A percentile compares a stretch with the other conserved stretches of the same genome.
Evolutionary conservation across 106 monocot species (phyloP).

Genomic region (Allium sativum): DNA sequence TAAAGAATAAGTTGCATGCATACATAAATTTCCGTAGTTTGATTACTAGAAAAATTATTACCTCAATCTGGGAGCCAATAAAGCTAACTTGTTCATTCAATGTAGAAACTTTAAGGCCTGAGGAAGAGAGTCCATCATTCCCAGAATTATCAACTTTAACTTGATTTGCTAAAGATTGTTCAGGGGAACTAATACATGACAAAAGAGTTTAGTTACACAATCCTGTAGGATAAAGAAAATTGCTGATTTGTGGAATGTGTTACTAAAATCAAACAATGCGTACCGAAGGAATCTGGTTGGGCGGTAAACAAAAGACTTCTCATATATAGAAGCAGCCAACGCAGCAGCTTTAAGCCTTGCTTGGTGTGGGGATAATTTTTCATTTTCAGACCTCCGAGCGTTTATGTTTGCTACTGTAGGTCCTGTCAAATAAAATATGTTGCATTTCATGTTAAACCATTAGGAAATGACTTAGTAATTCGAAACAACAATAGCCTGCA

Average conservation of each 20-base stretch:
- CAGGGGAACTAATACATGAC: conserved; percentile 7
- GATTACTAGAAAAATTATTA: not conserved
- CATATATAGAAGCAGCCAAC: conserved; percentile 47
- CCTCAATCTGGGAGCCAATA: conserved; percentile 12
- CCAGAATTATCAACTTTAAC: not conserved
- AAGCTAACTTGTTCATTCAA: conserved; percentile 1
- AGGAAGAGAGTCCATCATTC: not conserved
- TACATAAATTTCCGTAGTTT: not conserved
- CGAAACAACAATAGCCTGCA: not conserved
- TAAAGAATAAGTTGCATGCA: not conserved
- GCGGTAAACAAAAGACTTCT: conserved; percentile 38
- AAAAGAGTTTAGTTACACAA: conserved; percentile 2
- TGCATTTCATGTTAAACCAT: not conserved
- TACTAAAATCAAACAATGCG: not conserved
- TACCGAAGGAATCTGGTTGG: conserved; percentile 30
- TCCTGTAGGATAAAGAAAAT: not conserved
- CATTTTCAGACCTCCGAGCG: conserved; percentile 19
- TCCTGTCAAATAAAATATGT: conserved; percentile 8
- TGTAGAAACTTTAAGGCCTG: conserved; percentile 1
- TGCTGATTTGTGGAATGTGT: not conserved
- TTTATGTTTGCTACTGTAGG: conserved; percentile 27
- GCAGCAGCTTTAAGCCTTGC: conserved; percentile 47
- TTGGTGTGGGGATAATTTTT: conserved; percentile 22
- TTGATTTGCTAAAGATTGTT: not conserved
- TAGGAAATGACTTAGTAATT: not conserved